Conservation (phyloP, 345 rosid genomes). For the Litchi chinensis region DNA sequence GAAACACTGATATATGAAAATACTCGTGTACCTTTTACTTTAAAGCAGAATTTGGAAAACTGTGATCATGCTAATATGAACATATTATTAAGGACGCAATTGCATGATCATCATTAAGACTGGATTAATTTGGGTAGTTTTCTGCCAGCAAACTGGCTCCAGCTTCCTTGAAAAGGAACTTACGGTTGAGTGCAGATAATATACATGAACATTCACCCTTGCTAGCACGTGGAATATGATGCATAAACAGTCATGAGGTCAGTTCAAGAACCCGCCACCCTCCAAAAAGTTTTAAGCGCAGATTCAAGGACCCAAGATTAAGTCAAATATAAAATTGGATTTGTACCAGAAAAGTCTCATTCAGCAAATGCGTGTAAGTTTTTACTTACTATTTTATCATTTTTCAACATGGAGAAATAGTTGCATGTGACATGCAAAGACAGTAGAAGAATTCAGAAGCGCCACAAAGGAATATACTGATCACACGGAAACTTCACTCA, state of each 20-base stretch:
- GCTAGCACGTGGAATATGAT: conserved; percentile 22
- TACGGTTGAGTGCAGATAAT: neutral
- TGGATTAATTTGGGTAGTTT: neutral
- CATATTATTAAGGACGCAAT: neutral
- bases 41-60: neutral
- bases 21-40: too few relatives aligned
- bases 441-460: neutral
- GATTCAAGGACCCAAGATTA: conserved; percentile 17
- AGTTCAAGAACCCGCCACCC: neutral
- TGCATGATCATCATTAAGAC: too few relatives aligned
- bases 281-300: neutral
- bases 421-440: conserved; percentile 58
- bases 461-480: conserved; percentile 10
- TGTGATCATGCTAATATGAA: neutral
- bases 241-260: conserved; percentile 23
- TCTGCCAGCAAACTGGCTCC: neutral
- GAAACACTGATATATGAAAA: too few relatives aligned
- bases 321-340: conserved; percentile 29
- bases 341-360: conserved; percentile 36
- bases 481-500: neutral
- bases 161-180: too few relatives aligned
- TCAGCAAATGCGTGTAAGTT: conserved; percentile 21
- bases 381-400: neutral
- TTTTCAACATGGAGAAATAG: neutral
- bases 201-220: neutral